Conservation (phyloP, 2,329 filamentous ascomycete genomes). For the Mycosphaerelloides madeirae region DNA sequence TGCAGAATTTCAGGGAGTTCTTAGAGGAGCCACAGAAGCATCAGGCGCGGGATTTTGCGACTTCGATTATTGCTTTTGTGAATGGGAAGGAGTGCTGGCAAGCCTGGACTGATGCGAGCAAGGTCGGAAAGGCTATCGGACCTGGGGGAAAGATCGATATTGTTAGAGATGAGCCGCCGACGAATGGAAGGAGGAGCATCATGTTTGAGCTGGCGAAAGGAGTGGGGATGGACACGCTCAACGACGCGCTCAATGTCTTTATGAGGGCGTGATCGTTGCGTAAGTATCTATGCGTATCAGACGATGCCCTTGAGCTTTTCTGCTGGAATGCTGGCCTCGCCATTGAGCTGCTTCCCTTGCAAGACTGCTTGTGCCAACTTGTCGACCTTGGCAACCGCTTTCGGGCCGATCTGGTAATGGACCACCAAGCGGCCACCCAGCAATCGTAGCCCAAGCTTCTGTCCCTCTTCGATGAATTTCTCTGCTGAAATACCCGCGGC, state of each 20-base stretch:
- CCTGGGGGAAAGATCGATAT: conserved; percentile 4
- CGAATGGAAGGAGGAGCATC: conserved; percentile 22
- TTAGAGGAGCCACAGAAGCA: conserved; percentile 31
- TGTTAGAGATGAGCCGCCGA: conserved; percentile 4
- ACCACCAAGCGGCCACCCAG: conserved; percentile 59
- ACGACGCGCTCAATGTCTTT: conserved; percentile 8
- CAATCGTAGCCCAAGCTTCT: conserved; percentile 55
- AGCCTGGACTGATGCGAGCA: conserved; percentile 1
- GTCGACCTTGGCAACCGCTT: conserved; percentile 55
- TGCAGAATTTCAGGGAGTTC: conserved; percentile 44
- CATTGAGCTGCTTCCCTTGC: conserved; percentile 25
- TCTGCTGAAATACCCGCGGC: conserved; percentile 51
- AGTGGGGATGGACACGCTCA: conserved; percentile 9
- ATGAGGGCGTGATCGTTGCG: not conserved
- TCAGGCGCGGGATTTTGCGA: conserved; percentile 34
- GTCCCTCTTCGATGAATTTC: conserved; percentile 51
- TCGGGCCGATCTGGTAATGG: conserved; percentile 68
- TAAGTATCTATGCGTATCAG: too few relatives aligned
- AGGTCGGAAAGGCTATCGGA: conserved; percentile 2
- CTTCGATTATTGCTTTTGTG: conserved; percentile 38
- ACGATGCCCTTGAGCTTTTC: conserved; percentile 10
- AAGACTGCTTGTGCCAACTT: conserved; percentile 48
- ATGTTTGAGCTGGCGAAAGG: conserved; percentile 40
- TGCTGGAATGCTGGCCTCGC: conserved; percentile 18
- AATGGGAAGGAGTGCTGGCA: conserved; percentile 27